Percentiles rank a stretch among this genome's conserved stretches.
Conservation (phyloP, 345 rosid species). For the Cardiospermum halicacabum region DNA sequence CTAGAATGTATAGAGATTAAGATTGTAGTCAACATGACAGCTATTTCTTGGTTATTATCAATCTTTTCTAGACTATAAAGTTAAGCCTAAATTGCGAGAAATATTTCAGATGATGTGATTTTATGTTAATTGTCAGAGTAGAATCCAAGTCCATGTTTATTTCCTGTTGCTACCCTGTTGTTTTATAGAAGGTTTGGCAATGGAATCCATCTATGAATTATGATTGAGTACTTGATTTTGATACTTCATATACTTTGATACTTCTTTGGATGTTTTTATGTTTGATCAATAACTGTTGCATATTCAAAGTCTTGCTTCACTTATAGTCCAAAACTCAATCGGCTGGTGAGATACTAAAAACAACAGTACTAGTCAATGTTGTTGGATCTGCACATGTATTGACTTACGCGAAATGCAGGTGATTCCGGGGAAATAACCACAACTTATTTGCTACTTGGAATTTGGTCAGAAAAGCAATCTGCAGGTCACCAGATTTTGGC, state of each 20-base stretch:
- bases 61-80: not conserved
- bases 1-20: not conserved
- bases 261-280: not conserved
- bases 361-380: not conserved
- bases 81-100: not conserved
- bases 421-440: slow-evolving; percentile 77
- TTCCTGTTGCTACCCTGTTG: not conserved
- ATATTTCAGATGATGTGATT: not conserved
- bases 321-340: not conserved
- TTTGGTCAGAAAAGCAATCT: slow-evolving; percentile 75
- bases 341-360: not conserved
- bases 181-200: not conserved
- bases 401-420: slow-evolving; percentile 36
- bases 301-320: not conserved
- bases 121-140: not conserved
- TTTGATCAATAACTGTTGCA: not conserved
- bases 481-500: slow-evolving; percentile 71
- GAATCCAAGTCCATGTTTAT: not conserved
- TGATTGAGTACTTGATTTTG: not conserved
- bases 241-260: not conserved
- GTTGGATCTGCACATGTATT: not conserved
- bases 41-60: not conserved
- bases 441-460: slow-evolving; percentile 64
- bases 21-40: not conserved
- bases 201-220: not conserved